Percentiles rank a stretch among this genome's conserved stretches.
phyloP scores from a whole-genome alignment of 2,329 filamentous ascomycete species.

The Cytospora piceicola region DNA sequence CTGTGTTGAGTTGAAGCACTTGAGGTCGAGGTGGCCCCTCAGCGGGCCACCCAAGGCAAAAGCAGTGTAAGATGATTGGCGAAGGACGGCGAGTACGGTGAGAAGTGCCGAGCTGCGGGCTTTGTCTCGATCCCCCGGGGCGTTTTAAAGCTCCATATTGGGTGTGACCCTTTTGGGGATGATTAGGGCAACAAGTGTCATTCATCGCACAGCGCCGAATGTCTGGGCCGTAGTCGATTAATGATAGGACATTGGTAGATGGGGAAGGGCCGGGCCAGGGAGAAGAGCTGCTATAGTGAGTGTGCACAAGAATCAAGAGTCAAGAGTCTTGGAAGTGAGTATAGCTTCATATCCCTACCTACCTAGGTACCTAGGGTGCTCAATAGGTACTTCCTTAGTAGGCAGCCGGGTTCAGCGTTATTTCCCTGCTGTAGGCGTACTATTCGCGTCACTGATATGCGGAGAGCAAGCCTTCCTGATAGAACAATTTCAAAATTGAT shows the following conservation, averaged over 20 bases:
- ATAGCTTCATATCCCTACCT: background rate
- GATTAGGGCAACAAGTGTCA: background rate
- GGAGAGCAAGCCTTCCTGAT: background rate
- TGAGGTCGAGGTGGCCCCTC: background rate
- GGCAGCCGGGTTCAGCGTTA: background rate
- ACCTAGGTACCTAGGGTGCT: no score
- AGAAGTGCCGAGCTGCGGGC: slow-evolving; percentile 7
- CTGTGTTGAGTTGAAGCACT: background rate
- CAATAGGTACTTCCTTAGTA: background rate
- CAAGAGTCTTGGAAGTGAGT: background rate
- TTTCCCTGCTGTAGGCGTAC: background rate
- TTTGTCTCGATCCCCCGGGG: slow-evolving; percentile 1
- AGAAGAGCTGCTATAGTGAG: no score
- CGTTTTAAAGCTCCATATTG: slow-evolving; percentile 8
- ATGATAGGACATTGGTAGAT: no score
- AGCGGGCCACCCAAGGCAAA: background rate
- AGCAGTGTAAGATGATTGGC: slow-evolving; percentile 31
- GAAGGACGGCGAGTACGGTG: background rate
- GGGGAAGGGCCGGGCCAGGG: no score
- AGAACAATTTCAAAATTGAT: background rate
- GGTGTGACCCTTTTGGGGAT: background rate
- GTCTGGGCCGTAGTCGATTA: background rate
- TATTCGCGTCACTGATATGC: background rate
- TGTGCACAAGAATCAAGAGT: background rate
- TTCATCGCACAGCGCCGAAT: background rate